Base-by-base conservation (phyloP, 306 rosid genomes). In the Begonia fuchsioides region DNA sequence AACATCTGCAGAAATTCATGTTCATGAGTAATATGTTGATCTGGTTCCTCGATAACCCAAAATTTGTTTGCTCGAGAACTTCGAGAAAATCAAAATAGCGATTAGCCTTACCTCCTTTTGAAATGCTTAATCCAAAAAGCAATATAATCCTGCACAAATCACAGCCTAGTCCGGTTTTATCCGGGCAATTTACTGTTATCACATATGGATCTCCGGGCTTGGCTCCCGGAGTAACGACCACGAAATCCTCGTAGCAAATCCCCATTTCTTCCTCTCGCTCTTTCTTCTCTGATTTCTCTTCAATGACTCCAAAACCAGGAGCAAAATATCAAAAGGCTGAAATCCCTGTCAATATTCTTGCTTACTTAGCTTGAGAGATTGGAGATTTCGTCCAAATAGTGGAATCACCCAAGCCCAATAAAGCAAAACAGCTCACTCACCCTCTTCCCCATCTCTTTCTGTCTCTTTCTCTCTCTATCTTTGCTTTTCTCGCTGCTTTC, bases 151-250 rank as follows among this genome's bases (percentile, higher is more conserved):
- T 49, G 55, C 78, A 67, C 59, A 78, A 43, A 59, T 78, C 86
- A 53, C 78, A 78, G 10, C 78, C 81, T 12, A 71, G 12, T 0
- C 86, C 86, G 62, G 77, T 78, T 39, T 68, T 74, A 43, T 78
- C 81, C 3, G 78, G 86, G 40, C 86, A 78, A 56, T 74, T 78
- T 20, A 78, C 81, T 49, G 81, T 65, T 50, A 78, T 58, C 19
- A 74, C 68, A 52, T 69, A 69, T 47, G 73, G 66, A 52, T 78
- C 85, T 18, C 78, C 76, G 8, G 49, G 17, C 19, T 73, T 78
- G 43, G 58, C 60, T 15, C 51, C 71, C 11, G 49, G 51, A 17
- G 57, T 67, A 38, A 78, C 59, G 15, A 73, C 56, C 11, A 78
- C 81, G 57, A 61, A 11, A 40, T 73, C 85, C 38, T 78, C 85